phyloP scores from a whole-genome alignment of 73 alveolate species.

The Symbiodinium natans region DNA sequence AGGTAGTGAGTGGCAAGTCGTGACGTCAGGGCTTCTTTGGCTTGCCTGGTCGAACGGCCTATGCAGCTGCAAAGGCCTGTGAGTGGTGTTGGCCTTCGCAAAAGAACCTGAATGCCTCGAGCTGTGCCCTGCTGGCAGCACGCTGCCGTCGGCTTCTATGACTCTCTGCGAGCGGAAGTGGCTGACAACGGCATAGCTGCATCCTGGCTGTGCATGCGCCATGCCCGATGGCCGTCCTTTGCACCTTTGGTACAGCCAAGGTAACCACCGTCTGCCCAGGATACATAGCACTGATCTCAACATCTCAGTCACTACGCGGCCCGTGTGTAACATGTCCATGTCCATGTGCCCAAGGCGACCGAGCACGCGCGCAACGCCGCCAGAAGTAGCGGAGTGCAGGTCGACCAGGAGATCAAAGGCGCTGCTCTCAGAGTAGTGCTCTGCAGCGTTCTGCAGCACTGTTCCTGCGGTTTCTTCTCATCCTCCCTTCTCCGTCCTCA shows the following conservation, averaged over 20 bases:
- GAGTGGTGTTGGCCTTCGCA: neutral
- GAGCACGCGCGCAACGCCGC: constrained; percentile 24
- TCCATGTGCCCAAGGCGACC: neutral
- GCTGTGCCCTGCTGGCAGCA: neutral
- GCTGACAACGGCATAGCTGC: constrained; percentile 24
- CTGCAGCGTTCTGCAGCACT: too few relatives aligned
- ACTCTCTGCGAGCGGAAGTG: constrained; percentile 4
- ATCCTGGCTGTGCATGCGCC: neutral
- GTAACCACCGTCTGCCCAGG: constrained; percentile 46
- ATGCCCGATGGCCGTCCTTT: neutral
- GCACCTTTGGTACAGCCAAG: neutral
- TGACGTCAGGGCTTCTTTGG: constrained; percentile 6
- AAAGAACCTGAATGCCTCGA: neutral
- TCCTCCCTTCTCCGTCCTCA: too few relatives aligned
- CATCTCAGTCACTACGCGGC: neutral
- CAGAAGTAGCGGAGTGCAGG: constrained; percentile 3
- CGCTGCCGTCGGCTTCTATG: constrained; percentile 33
- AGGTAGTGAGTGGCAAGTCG: neutral
- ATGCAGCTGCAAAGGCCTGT: constrained; percentile 7
- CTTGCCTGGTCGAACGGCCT: constrained; percentile 31
- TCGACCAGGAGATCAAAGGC: constrained; percentile 8
- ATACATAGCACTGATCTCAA: neutral
- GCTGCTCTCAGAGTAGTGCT: too few relatives aligned
- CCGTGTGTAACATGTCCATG: neutral
- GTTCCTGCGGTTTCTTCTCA: too few relatives aligned